Percentiles rank a stretch among this genome's conserved stretches.
phyloP scores from a whole-genome alignment of 495 filamentous ascomycete species.

The Neurospora sublineolata region DNA sequence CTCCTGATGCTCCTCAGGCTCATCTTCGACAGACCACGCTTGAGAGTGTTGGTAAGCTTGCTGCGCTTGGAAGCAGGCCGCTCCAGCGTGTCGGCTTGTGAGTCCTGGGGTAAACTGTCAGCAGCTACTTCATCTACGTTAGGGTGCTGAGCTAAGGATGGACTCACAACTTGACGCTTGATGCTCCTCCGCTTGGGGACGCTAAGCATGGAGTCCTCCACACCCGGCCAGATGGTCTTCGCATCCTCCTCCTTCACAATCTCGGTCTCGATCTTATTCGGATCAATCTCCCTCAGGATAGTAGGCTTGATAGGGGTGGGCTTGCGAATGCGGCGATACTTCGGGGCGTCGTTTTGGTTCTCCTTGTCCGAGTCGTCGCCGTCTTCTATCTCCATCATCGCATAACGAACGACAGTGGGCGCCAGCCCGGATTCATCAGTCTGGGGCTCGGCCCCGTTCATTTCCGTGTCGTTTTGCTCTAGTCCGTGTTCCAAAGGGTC shows the following conservation, averaged over 20 bases:
- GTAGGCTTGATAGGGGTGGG: background rate
- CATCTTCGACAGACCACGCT: slow-evolving; percentile 2
- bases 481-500: background rate
- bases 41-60: background rate
- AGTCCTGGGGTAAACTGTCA: background rate
- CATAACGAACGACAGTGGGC: background rate
- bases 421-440: background rate
- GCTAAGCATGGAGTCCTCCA: background rate
- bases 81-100: background rate
- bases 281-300: background rate
- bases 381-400: background rate
- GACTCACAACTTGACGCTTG: background rate
- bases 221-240: background rate
- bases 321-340: background rate
- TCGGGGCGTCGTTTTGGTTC: background rate
- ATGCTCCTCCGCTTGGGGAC: background rate
- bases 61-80: slow-evolving; percentile 7
- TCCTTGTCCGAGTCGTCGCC: background rate
- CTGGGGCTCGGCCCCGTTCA: background rate
- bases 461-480: background rate
- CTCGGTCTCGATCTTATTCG: background rate
- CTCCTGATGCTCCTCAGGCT: background rate
- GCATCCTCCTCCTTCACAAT: background rate
- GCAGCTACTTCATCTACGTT: background rate
- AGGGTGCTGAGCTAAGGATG: background rate